Evolutionary conservation across 305 asterid species (phyloP).

Genomic region (Vinca major): DNA sequence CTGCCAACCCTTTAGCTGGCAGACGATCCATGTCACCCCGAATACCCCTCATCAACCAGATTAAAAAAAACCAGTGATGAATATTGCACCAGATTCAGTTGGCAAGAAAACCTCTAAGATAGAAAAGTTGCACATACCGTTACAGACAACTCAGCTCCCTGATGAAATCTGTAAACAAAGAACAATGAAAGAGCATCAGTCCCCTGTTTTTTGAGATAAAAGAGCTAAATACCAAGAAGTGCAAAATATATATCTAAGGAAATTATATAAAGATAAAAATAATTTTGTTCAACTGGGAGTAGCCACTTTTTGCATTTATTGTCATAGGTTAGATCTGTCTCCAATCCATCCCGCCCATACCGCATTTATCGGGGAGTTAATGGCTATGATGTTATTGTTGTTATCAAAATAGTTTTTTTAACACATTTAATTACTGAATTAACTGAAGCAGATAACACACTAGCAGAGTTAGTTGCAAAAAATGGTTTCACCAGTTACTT

Average conservation of each 20-base stretch:
- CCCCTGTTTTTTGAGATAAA: background rate
- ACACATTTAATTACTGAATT: no score
- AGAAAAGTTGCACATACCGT: slow-evolving; percentile 29
- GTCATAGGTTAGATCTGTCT: no score
- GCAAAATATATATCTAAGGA: background rate
- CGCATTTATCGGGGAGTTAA: no score
- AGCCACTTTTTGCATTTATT: no score
- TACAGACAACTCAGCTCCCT: slow-evolving; percentile 8
- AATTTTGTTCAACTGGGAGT: no score
- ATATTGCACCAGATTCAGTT: slow-evolving; percentile 26
- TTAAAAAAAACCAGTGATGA: slow-evolving; percentile 31
- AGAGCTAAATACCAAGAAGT: background rate
- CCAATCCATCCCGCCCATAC: no score
- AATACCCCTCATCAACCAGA: slow-evolving; percentile 44
- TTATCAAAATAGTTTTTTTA: no score
- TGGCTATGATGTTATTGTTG: no score
- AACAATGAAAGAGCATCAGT: background rate
- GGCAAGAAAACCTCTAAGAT: slow-evolving; percentile 25
- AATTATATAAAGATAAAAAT: background rate
- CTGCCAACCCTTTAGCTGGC: slow-evolving; percentile 28
- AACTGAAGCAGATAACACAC: no score
- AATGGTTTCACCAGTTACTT: background rate
- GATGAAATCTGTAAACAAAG: slow-evolving; percentile 9
- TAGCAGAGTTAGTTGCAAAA: no score
- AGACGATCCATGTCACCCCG: slow-evolving; percentile 21